Base-by-base conservation (phyloP, 2,329 filamentous ascomycete species). In the Fonsecaea pedrosoi region DNA sequence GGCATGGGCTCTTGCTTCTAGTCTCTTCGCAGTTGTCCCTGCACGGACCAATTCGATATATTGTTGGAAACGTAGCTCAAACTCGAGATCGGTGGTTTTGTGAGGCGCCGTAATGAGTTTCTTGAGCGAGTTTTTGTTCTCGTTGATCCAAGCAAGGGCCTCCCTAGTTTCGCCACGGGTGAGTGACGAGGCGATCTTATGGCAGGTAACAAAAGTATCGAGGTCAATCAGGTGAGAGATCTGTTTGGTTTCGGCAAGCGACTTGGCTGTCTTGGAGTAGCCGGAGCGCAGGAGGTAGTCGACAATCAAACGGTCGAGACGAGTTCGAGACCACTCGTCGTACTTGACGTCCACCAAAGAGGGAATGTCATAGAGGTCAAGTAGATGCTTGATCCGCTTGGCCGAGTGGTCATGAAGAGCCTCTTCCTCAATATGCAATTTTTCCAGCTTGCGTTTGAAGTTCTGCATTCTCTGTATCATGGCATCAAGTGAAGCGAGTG, bases 331-430 rank as follows among this genome's bases (percentile, higher is more conserved):
- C 95, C 95, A 99, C 65, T 87, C 83, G 75, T 98, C 94, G 80
- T 98, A 99, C 75, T 92, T 92, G 73, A 96, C 92, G 77, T 99
- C 95, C 60, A 92, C 91, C 68, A 97, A 83, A 68, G 88, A 91
- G 65, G 90, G 86, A 73, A 98, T 92, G 54, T 85, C 80, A 77
- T 95, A 92, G 4, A 99, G 83, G 72, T 93, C 88, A 72, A 92
- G 87, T 38, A 99, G 83, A 79, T 99, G 94, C 32, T 86, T 82
- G 66, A 96, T 88, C 37, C 95, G 87, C 69, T 91, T 90, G 61
- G 88, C 87, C 35, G 91, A 87, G 74, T 96, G 90, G 6, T 84
- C 84, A 75, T 96, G 91, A 13, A 97, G 84, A 15, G 85, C 84
- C 64, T 86, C 85, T 79, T 98, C 94, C 75, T 97, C 94, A 48